Evolutionary conservation across 768 basidiomycete genomes (phyloP).

Genomic region (Ramaria rubella): DNA sequence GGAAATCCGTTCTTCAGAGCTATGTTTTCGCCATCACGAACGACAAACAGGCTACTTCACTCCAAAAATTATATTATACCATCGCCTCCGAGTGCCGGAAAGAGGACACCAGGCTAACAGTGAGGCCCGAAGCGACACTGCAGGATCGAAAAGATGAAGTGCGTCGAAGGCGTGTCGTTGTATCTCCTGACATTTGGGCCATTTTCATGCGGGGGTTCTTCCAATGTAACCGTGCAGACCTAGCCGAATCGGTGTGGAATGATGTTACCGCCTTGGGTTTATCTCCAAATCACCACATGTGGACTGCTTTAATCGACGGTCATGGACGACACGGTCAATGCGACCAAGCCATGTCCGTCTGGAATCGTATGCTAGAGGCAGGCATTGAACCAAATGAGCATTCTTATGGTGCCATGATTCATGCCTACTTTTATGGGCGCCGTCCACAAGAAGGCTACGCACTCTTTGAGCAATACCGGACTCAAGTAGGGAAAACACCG

Average conservation of each 20-base stretch:
- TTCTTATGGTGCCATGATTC: slow-evolving; percentile 65
- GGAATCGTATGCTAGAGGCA: slow-evolving; percentile 55
- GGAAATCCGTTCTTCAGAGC: slow-evolving; percentile 41
- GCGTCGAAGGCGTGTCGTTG: slow-evolving; percentile 28
- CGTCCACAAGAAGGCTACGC: slow-evolving; percentile 45
- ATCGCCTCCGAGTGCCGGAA: slow-evolving; percentile 50
- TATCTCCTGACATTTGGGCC: slow-evolving; percentile 57
- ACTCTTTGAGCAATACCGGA: slow-evolving; percentile 46
- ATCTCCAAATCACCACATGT: slow-evolving; percentile 48
- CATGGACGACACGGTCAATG: slow-evolving; percentile 44
- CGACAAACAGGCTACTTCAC: slow-evolving; percentile 10
- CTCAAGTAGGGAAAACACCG: slow-evolving; percentile 23
- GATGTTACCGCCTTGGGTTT: slow-evolving; percentile 50
- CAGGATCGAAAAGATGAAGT: not conserved
- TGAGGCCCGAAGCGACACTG: too few species aligned
- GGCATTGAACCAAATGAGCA: slow-evolving; percentile 53
- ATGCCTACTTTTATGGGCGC: slow-evolving; percentile 48
- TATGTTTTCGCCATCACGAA: slow-evolving; percentile 43
- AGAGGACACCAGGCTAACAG: slow-evolving; percentile 41
- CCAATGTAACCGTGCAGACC: slow-evolving; percentile 43
- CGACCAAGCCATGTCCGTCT: slow-evolving; percentile 49
- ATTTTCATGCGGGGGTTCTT: slow-evolving; percentile 63
- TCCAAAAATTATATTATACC: slow-evolving; percentile 40
- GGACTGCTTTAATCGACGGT: slow-evolving; percentile 67
- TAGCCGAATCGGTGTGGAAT: slow-evolving; percentile 61